Evolutionary conservation across 805 yeast genomes (phyloP), one percentile per base, ranked within the genome.

Genomic region (Schwanniomyces polymorphus): DNA sequence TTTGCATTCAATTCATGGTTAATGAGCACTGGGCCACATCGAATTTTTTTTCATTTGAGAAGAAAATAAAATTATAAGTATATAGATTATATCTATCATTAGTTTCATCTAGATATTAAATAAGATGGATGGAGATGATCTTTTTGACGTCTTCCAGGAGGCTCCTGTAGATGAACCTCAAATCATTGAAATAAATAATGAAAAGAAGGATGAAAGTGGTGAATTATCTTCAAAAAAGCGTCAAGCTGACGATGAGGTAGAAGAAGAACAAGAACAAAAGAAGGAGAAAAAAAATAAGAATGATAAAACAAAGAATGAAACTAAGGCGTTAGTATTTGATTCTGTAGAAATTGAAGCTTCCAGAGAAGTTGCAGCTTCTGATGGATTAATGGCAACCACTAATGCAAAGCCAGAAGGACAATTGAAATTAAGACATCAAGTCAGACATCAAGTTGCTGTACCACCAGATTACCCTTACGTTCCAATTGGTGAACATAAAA

Each of bases 361-460:
- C 3, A 76, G 96, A 65, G 95, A 90, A 65, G 95, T 91, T 27
- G 82, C 82, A n/a, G 89, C 87, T 1, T 86, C 95, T 0, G 79
- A 79, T 27, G 96, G 96, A 5, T 72, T 90, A 29, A 23, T 49
- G 41, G 49, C 47, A 7, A 58, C 68, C 17, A 61, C 75, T 0
- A 65, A 70, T 18, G 57, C 65, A 1, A 65, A 64, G 3, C 68
- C 68, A 38, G 73, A 68, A 45, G 65, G 68, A 8, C 68, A 68
- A 47, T 84, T 91, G 49, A 85, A 86, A 63, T 74, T 91, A 53
- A 83, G 84, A 48, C 99, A 92, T 73, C 97, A 90, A 68, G 97
- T 92, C 46, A 86, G 98, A 66, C 99, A 92, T 71, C 97, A 92
- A 68, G 99, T 92, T 9, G 97, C 98, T 1, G 78, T 92, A 21